phyloP scores from a whole-genome alignment of 805 yeast species.

The Ogataea ramenticola region DNA sequence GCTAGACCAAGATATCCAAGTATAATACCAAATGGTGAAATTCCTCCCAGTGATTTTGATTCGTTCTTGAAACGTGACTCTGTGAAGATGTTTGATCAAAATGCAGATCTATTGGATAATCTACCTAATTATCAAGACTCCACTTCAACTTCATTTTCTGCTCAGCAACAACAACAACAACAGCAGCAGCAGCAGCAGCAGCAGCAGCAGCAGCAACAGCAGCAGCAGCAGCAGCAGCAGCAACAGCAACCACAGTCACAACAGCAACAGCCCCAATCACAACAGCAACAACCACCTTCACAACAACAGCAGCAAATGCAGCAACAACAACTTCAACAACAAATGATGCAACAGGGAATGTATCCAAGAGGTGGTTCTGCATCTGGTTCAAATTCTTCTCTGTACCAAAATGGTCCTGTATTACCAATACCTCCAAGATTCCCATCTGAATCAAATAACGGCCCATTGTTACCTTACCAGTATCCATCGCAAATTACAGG shows the following conservation, averaged over 20 bases:
- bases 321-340: constrained; percentile 4
- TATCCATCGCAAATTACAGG: constrained; percentile 5
- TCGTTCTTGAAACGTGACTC: constrained; percentile 29
- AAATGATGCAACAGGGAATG: too few relatives aligned
- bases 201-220: constrained; percentile 5
- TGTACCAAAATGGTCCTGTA: constrained; percentile 7
- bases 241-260: constrained; percentile 9
- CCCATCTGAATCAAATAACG: constrained; percentile 5
- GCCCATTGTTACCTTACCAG: not conserved
- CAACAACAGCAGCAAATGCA: constrained; percentile 12
- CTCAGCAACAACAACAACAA: constrained; percentile 1
- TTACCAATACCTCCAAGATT: constrained; percentile 16
- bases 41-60: constrained; percentile 27
- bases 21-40: constrained; percentile 15
- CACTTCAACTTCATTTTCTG: not conserved
- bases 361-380: constrained; percentile 7
- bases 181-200: constrained; percentile 7
- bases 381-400: not conserved
- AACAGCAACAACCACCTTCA: constrained; percentile 6
- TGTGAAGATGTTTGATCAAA: constrained; percentile 20
- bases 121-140: constrained; percentile 17
- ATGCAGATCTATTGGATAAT: constrained; percentile 18
- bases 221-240: constrained; percentile 16
- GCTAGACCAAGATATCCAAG: constrained; percentile 23
- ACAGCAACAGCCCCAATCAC: constrained; percentile 5